Evolutionary conservation across 805 yeast genomes (phyloP).

Genomic region (Saturnispora dispora): DNA sequence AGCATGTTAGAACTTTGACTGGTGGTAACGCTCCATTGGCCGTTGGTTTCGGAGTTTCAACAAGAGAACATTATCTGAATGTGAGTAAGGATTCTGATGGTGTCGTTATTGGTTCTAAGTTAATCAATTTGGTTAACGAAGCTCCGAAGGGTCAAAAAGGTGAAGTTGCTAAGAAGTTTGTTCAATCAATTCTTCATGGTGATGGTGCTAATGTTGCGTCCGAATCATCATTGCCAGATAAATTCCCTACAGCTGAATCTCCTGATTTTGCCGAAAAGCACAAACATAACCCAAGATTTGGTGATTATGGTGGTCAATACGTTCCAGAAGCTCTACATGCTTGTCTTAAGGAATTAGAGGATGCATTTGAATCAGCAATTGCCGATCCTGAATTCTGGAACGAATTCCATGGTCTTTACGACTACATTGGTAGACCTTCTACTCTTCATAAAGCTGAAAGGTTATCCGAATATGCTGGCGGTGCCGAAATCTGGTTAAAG

Average conservation of each 20-base stretch:
- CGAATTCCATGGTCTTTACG: slow-evolving; percentile 74
- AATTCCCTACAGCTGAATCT: slow-evolving; percentile 11
- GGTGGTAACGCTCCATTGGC: slow-evolving; percentile 74
- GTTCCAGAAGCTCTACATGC: slow-evolving; percentile 95
- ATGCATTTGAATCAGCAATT: slow-evolving; percentile 76
- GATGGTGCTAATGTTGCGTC: slow-evolving; percentile 30
- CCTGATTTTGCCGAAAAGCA: slow-evolving; percentile 48
- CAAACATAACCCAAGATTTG: slow-evolving; percentile 70
- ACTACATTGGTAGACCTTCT: slow-evolving; percentile 96
- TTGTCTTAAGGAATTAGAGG: slow-evolving; percentile 82
- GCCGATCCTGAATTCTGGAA: slow-evolving; percentile 92
- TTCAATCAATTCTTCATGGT: slow-evolving; percentile 57
- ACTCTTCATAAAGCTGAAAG: slow-evolving; percentile 86
- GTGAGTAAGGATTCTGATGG: slow-evolving; percentile 86
- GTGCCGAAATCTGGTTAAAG: slow-evolving; percentile 94
- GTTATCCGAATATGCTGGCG: slow-evolving; percentile 83
- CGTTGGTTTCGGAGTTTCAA: slow-evolving; percentile 95
- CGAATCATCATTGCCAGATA: slow-evolving; percentile 16
- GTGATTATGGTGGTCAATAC: slow-evolving; percentile 96
- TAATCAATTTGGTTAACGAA: slow-evolving; percentile 61
- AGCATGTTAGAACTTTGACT: slow-evolving; percentile 67
- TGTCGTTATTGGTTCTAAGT: slow-evolving; percentile 89
- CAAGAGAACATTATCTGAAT: slow-evolving; percentile 76
- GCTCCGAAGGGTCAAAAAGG: slow-evolving; percentile 54
- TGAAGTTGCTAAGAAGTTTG: slow-evolving; percentile 56